Percentiles rank a stretch among this genome's conserved stretches.
phyloP scores from a whole-genome alignment of 2,329 filamentous ascomycete species.

The Leptographium radiaticola region DNA sequence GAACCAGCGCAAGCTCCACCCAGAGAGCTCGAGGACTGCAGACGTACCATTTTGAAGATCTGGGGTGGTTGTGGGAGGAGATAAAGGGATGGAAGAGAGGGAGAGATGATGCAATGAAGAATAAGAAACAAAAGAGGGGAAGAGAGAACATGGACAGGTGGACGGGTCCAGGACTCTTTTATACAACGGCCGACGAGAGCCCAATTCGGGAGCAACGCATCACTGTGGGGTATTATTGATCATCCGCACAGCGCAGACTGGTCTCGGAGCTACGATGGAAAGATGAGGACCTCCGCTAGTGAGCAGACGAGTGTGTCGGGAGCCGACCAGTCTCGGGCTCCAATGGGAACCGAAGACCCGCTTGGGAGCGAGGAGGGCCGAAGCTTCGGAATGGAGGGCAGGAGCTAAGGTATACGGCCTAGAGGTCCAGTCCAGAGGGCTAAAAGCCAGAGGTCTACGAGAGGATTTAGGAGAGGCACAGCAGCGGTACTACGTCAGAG shows the following conservation, averaged over 20 bases:
- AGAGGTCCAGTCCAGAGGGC: no score
- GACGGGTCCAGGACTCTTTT: background rate
- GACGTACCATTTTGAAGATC: background rate
- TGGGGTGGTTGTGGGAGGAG: background rate
- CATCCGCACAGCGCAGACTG: background rate
- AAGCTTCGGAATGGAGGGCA: no score
- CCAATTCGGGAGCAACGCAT: background rate
- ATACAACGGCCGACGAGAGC: background rate
- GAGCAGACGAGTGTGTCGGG: background rate
- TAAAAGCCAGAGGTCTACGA: no score
- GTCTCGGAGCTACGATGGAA: background rate
- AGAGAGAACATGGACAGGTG: background rate
- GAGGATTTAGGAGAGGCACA: no score
- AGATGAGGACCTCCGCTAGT: background rate
- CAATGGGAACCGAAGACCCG: background rate
- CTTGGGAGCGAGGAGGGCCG: no score
- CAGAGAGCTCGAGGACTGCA: background rate
- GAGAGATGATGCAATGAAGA: background rate
- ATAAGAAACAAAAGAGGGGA: background rate
- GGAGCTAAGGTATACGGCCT: no score
- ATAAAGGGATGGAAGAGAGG: background rate
- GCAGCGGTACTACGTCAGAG: no score
- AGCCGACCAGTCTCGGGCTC: background rate
- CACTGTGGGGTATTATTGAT: background rate
- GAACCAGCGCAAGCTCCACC: background rate